Evolutionary conservation across 2,329 filamentous ascomycete species (phyloP).

Genomic region (Fusarium burgessii): DNA sequence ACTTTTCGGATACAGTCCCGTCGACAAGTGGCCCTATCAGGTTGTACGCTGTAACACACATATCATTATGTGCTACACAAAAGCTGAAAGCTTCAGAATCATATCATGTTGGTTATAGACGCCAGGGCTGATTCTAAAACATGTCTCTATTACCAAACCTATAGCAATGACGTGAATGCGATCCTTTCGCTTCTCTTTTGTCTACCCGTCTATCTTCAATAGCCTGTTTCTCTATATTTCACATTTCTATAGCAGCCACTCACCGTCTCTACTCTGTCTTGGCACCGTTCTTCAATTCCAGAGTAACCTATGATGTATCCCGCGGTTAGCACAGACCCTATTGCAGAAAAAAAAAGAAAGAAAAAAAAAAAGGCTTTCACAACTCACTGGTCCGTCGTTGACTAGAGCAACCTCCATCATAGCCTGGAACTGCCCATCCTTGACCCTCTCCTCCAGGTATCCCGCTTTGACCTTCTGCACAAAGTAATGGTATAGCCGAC

Average conservation of each 20-base stretch:
- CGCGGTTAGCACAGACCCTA: not conserved
- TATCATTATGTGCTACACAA: not conserved
- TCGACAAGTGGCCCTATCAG: not conserved
- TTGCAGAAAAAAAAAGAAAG: not conserved
- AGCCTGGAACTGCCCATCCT: conserved; percentile 96
- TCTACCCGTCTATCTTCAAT: conserved; percentile 20
- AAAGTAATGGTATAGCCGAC: conserved; percentile 85
- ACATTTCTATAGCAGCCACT: conserved; percentile 10
- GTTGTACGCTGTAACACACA: not conserved
- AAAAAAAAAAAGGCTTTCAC: not conserved
- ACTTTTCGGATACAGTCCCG: not conserved
- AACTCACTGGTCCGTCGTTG: conserved; percentile 79
- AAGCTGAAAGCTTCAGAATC: conserved; percentile 1
- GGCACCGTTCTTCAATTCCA: conserved; percentile 44
- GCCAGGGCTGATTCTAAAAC: conserved; percentile 5
- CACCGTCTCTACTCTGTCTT: conserved; percentile 24
- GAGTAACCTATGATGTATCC: conserved; percentile 40
- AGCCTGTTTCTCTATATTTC: conserved; percentile 2
- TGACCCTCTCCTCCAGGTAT: conserved; percentile 81
- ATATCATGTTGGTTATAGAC: conserved; percentile 2
- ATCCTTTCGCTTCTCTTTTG: conserved; percentile 9
- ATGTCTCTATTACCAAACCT: conserved; percentile 3
- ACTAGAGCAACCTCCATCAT: conserved; percentile 98
- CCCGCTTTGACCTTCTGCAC: conserved; percentile 78
- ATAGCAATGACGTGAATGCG: not conserved